A percentile compares a stretch with the other conserved stretches of the same genome.
These are phyloP conservation scores for Boletus subcaerulescens DNA, from an alignment of 768 basidiomycete species.

Conservation along the genomic window DNA sequence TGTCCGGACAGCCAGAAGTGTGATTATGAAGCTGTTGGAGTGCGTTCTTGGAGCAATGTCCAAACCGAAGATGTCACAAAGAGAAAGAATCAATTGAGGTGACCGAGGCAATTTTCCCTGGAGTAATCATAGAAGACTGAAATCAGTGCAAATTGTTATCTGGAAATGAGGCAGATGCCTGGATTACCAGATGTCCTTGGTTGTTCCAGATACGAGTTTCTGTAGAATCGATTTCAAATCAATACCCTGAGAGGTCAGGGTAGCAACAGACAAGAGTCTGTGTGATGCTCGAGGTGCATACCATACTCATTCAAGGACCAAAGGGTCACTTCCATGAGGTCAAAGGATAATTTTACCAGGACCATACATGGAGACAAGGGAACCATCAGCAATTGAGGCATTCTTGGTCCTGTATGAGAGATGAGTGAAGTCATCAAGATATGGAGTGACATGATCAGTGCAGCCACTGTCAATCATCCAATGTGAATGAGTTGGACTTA, in stretches of 20 bases:
- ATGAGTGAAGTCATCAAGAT: neutral
- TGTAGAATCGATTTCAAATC: neutral
- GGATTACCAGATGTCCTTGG: neutral
- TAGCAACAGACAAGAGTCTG: neutral
- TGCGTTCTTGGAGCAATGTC: neutral
- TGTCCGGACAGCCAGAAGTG: neutral
- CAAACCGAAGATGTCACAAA: neutral
- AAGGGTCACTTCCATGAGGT: neutral
- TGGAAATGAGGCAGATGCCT: neutral
- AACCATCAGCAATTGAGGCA: neutral
- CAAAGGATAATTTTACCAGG: neutral
- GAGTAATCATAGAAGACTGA: neutral
- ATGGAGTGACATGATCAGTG: neutral
- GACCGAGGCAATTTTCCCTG: no score
- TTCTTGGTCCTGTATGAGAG: accelerated
- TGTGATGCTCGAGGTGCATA: neutral
- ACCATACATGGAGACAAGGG: neutral
- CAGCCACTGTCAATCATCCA: neutral
- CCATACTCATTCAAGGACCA: neutral
- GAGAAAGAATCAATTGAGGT: neutral
- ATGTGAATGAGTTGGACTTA: no score
- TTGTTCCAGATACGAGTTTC: neutral
- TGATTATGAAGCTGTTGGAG: neutral
- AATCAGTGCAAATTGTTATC: neutral
- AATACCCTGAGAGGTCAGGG: neutral